Percentiles rank a stretch among this genome's conserved stretches.
phyloP scores from a whole-genome alignment of 139 green algal species.

The Gonium pectorale region DNA sequence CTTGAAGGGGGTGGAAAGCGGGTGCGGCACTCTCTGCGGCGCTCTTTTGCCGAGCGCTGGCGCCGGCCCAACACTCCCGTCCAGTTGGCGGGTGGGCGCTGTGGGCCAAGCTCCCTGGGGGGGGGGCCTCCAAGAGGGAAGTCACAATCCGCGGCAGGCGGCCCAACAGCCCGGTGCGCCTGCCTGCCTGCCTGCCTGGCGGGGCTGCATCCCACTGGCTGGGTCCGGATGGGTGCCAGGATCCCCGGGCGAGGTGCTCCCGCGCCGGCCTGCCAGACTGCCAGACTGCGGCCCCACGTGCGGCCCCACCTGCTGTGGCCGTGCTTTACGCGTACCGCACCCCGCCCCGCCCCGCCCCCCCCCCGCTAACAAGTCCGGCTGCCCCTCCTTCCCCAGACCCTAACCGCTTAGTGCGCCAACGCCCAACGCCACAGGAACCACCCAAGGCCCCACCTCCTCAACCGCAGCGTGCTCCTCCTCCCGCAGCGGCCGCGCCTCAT shows the following conservation, averaged over 20 bases:
- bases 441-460: not conserved
- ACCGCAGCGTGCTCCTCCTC: slow-evolving; percentile 12
- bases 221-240: too few species aligned
- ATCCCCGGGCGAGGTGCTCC: too few species aligned
- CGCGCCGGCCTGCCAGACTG: too few species aligned
- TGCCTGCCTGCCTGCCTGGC: too few species aligned
- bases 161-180: too few species aligned
- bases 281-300: not conserved
- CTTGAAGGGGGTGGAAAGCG: not conserved
- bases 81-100: not conserved
- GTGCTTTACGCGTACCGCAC: too few species aligned
- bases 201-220: too few species aligned
- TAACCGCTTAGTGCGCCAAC: not conserved
- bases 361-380: not conserved
- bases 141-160: too few species aligned
- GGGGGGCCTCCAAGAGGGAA: not conserved
- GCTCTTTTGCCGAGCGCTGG: not conserved
- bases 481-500: not conserved
- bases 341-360: too few species aligned
- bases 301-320: not conserved
- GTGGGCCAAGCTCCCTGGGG: too few species aligned
- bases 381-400: too few species aligned
- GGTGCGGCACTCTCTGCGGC: not conserved
- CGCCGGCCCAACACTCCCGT: not conserved
- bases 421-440: not conserved